Base-by-base conservation (phyloP, 108 stramenopile species). In the Phaeodactylum tricornutum region DNA sequence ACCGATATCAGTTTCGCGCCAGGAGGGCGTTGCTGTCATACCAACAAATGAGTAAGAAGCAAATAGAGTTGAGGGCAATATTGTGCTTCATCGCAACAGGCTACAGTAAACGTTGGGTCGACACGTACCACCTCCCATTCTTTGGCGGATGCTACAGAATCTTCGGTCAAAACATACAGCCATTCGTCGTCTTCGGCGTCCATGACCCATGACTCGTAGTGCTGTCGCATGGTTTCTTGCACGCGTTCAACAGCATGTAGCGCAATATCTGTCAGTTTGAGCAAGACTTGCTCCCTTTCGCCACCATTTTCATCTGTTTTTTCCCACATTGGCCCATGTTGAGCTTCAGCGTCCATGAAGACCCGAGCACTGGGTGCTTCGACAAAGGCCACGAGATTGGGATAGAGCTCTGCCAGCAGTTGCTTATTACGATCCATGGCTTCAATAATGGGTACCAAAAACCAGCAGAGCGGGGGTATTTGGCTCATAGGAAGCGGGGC, bases 351-450 rank as follows among this genome's bases (percentile, higher is more conserved):
- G 6, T 74, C 69, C 12, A 59, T 19, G 33, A 77, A 58, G 33
- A 45, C 47, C 29, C 51, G 5, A 14, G 43, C 11, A 40, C 54
- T 53, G 2, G 81, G 81, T 20, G 68, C 47, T 6, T 78, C 71
- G 1, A 84, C 66, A 55, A 72, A 84, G 1, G 76, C 56, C 0
- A 84, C 71, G 14, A 36, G 20, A 35, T 67, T 56, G 0, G 77
- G 74, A 62, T 59, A 75, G 38, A 29, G 15, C 11, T 75, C 25
- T 2, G 74, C 59, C 47, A 83, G 38, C 20, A 45, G 35, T 25
- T 57, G 53, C 35, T 83, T 83, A 39, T 69, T 57, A 42, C 62
- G 49, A 43, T 83, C 81, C 62, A 78, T 69, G 6, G 43, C 41
- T 3, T 57, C 38, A 31, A 83, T 51, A 6, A 78, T 15, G 19